Base-by-base conservation (phyloP, 352 stramenopile genomes). In the Pythium pyrilobum region DNA sequence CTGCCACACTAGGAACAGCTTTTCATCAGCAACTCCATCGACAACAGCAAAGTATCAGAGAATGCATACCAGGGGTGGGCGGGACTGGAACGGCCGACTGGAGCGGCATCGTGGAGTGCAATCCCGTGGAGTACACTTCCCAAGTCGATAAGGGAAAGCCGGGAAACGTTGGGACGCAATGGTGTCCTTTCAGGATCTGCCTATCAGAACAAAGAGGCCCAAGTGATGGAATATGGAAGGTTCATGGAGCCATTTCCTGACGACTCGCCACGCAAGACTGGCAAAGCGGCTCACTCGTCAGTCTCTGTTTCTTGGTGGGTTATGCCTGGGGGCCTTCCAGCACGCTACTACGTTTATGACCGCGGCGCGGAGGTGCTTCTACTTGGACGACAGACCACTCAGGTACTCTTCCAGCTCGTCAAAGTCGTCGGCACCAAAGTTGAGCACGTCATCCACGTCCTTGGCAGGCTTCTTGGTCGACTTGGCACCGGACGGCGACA, bases 401-500 rank as follows among this genome's bases (percentile, higher is more conserved):
- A 95, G 66, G 56, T 95, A 95, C 55, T 95, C 77, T 62, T 95
- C 84, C 23, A 95, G 64, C 54, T 95, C 84, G 32, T 92, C 84
- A 64, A 95, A 95, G 72, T 95, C 80, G 55, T 95, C 84, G 4
- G 80, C 84, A 1, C 66, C 81, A 63, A 95, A 92, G 67, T 93
- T 90, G 67, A 92, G 80, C 52, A 89, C 75, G 45, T 90, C 81
- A 24, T 86, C 77, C 1, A 55, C 43, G 23, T 64, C 61, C 43
- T 68, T 68, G 18, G 32, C 54, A n/a, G 54, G 36, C n/a, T 68
- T 68, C 48, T 50, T 62, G 7, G 47, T 27, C 8, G 60, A 54
- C 21, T 57, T 62, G 0, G 54, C 60, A 20, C 40, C 65, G 32
- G 80, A 85, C 3, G 77, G 71, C 10, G 77, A 79, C 44, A 87